Evolutionary conservation across 1,284 basidiomycete species (phyloP), one percentile per base, ranked within the genome.

Genomic region (Ustilago curta): DNA sequence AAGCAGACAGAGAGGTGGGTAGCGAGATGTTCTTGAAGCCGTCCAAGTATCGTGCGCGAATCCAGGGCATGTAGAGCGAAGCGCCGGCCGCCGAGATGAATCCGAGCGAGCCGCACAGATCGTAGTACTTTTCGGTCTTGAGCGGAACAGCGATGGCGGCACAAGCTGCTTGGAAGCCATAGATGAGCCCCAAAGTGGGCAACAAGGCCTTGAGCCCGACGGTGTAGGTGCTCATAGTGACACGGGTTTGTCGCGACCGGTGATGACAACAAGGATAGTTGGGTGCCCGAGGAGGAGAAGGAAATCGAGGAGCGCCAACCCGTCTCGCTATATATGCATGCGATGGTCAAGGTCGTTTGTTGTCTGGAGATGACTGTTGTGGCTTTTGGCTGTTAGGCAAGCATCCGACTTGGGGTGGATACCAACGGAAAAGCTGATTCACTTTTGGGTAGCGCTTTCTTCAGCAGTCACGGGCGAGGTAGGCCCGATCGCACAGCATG

Each of bases 31-130:
- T 73, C 19, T 66, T 67, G 62, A 64, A 73, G 48, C 76, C 68
- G 16, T 74, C 71, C 45, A 76, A 12, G 48, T 66, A 70, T 4
- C 67, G 73, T 12, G 71, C 70, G 2, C 68, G 55, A 35, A 70
- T 59, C 71, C 67, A 75, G 14, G 66, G 67, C 69, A 89, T 90
- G 78, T 90, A 91, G 18, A 92, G 85, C 18, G 91, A 92, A 16
- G 90, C 75, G 35, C 89, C 85, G 3, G 90, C 88, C 0, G 90
- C 89, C 3, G 90, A 88, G 31, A 91, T 82, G 86, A 91, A 92
- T n/a, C 91, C 91, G 7, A 90, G 70, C 2, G 90, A 87, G 16
- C 91, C 91, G 50, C 70, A 78, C 7, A 81, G 71, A 57, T 81
- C 80, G 61, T 81, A 81, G 71, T 78, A 81, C 68, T 74, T 71